Evolutionary conservation across 306 rosid species (phyloP), one percentile per base, ranked within the genome.

Genomic region (Fragaria ananassa): DNA sequence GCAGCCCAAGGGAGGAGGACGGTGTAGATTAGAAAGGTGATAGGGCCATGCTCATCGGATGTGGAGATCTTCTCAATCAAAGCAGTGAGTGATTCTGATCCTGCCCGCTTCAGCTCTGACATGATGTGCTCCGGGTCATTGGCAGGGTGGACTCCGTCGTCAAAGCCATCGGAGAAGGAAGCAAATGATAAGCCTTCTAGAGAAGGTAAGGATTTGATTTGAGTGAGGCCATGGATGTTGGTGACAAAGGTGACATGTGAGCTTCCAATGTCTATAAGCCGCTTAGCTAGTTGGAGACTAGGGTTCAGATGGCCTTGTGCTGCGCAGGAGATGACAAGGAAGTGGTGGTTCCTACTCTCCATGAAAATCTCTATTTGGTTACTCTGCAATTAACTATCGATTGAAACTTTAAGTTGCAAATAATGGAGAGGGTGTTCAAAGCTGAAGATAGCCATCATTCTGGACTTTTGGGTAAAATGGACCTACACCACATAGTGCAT

Each of bases 1-100:
- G 56, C 45, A 1, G 76, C 79, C 83, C 83, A 83, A 8, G 83
- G 78, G 49, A 80, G 71, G 31, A 79, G 72, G 21, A 75, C 0
- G 2, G 80, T 61, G 71, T 83, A 83, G 29, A 83, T 21, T 1
- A 79, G 37, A 47, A 51, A 79, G 41, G 86, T 53, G 57, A 78
- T 47, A 5, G 83, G 78, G 31, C 80, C 44, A 23, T 31, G 74
- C 17, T 70, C 46, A 8, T 37, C 37, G 14, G 56, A 39, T 2
- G 12, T 46, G 0, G 84, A 76, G 8, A 61, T 23, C 61, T 58
- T 74, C 41, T 74, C 25, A 5, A 79, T 70, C 23, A 71, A 46
- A 6, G 77, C 51, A 1, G 51, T 11, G 29, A 83, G 46, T n/a
- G 80, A 56, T 47, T 19, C 51, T 21, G 75, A 71, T 9, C 81